These are phyloP conservation scores for Butyriboletus regius DNA, from an alignment of 1,284 basidiomycete species.

Conservation along the genomic window DNA sequence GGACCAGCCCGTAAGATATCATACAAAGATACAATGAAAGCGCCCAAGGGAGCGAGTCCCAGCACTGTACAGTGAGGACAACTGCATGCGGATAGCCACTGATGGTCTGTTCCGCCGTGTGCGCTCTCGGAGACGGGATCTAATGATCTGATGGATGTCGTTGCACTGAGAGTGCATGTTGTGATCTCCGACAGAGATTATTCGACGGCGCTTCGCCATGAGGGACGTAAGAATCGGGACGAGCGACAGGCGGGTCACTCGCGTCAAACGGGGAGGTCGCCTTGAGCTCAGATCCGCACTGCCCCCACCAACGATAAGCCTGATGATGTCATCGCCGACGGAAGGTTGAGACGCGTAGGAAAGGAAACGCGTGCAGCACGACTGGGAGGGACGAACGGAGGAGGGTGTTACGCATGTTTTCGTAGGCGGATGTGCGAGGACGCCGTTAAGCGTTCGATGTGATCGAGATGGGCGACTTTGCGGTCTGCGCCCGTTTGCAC, in stretches of 20 bases:
- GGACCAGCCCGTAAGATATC: not conserved
- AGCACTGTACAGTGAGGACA: not conserved
- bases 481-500: conserved; percentile 8
- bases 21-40: not conserved
- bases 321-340: conserved; percentile 2
- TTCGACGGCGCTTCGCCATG: not conserved
- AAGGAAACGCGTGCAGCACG: not conserved
- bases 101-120: conserved; percentile 2
- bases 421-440: not conserved
- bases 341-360: not conserved
- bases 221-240: conserved; percentile 12
- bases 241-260: conserved; percentile 1
- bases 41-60: not conserved
- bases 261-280: not conserved
- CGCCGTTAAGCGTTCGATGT: not conserved
- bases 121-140: conserved; percentile 8
- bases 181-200: conserved; percentile 16
- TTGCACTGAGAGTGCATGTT: conserved; percentile 13
- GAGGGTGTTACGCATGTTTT: conserved; percentile 6
- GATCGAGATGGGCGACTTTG: conserved; percentile 8
- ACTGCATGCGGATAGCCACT: not conserved
- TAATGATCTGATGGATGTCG: conserved; percentile 2
- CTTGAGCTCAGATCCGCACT: not conserved
- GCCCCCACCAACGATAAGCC: not conserved
- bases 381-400: not conserved